Percentiles rank a stretch among this genome's conserved stretches.
phyloP scores from a whole-genome alignment of 257 asterid genomes.

The Ocimum tenuiflorum region DNA sequence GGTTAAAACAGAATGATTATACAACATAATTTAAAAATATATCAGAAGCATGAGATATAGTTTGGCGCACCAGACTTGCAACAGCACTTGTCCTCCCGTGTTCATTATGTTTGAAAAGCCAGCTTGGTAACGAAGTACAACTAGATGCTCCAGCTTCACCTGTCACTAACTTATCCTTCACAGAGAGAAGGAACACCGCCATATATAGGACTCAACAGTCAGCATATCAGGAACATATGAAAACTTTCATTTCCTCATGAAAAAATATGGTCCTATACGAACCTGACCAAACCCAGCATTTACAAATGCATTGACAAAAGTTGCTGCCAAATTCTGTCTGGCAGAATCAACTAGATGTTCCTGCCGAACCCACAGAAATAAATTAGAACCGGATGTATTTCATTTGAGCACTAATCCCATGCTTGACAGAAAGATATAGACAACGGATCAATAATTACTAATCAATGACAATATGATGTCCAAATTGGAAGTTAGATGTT shows the following conservation, averaged over 20 bases:
- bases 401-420: neutral
- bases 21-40: neutral
- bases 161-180: conserved; percentile 92
- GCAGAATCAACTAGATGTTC: conserved; percentile 98
- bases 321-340: conserved; percentile 92
- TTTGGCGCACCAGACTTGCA: conserved; percentile 71
- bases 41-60: neutral
- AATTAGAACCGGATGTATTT: neutral
- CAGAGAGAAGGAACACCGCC: neutral
- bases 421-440: neutral
- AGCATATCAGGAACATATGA: neutral
- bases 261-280: neutral
- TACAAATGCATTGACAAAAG: conserved; percentile 95
- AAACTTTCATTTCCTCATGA: neutral
- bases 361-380: conserved; percentile 35
- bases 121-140: conserved; percentile 72
- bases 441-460: neutral
- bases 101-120: conserved; percentile 92
- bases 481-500: neutral
- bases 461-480: neutral
- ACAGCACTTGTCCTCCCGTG: conserved; percentile 96
- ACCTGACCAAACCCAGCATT: conserved; percentile 99
- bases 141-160: conserved; percentile 69
- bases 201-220: neutral
- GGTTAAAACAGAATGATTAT: conserved; percentile 17